A percentile compares a stretch with the other conserved stretches of the same genome.
phyloP scores from a whole-genome alignment of 2,329 filamentous ascomycete species.

The Monosporascus sp. region DNA sequence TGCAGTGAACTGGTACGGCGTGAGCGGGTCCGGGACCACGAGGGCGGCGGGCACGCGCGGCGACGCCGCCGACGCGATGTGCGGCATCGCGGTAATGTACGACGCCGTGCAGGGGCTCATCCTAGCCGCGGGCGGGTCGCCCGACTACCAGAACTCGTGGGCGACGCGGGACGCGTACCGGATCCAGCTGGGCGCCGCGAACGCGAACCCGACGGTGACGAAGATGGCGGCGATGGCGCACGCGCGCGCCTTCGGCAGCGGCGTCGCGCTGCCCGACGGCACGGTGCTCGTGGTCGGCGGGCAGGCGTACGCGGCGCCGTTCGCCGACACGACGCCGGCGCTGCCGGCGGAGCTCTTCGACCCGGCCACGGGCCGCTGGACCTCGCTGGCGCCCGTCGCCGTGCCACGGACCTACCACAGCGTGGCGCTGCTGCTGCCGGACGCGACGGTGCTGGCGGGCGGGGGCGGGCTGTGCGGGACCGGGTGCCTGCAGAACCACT shows the following conservation, averaged over 20 bases:
- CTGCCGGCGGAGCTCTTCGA: conserved; percentile 37
- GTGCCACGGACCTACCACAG: conserved; percentile 40
- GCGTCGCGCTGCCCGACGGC: conserved; percentile 38
- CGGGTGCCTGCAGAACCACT: conserved; percentile 40
- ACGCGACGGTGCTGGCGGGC: conserved; percentile 41
- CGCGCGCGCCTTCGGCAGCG: conserved; percentile 34
- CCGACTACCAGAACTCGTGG: conserved; percentile 34
- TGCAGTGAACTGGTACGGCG: conserved; percentile 48
- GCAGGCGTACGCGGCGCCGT: conserved; percentile 30
- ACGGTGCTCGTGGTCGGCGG: conserved; percentile 37
- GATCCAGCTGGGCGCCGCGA: conserved; percentile 34
- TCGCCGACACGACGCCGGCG: conserved; percentile 31
- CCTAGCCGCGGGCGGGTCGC: conserved; percentile 42
- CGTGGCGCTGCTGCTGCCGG: conserved; percentile 37
- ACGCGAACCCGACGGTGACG: conserved; percentile 21
- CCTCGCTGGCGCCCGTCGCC: conserved; percentile 23
- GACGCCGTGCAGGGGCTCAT: conserved; percentile 47
- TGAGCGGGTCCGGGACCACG: conserved; percentile 33
- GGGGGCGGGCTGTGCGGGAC: conserved; percentile 44
- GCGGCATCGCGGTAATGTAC: conserved; percentile 47
- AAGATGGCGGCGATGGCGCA: conserved; percentile 31
- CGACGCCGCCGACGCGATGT: conserved; percentile 43
- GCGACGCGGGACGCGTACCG: conserved; percentile 39
- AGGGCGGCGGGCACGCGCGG: conserved; percentile 37
- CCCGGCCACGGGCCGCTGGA: conserved; percentile 31